Evolutionary conservation across 345 rosid species (phyloP), one percentile per base, ranked within the genome.

Genomic region (Balakata baccata): DNA sequence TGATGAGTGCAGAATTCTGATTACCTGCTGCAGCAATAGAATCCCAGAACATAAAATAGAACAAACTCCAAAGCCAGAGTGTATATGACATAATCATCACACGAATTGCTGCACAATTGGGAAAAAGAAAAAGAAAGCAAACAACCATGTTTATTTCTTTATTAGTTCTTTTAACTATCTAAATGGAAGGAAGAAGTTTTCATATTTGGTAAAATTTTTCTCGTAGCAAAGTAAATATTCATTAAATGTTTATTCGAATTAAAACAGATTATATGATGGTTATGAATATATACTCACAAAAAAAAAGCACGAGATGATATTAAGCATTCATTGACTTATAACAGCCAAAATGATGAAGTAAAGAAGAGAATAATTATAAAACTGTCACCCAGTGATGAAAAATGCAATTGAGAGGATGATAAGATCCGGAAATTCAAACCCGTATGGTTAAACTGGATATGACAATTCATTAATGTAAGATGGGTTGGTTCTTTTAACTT

Each of bases 51-150:
- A 25, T 62, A 47, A 45, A 51, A 49, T 7, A 59, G 2, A 39
- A 75, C 43, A 23, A 61, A 41, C 51, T 25, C 29, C 52, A 54
- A 45, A 51, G 25, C n/a, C 45, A 50, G 58, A 50, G 34, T 51
- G 45, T 11, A 41, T n/a, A 18, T 29, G 34, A 29, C 34, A 29
- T 29, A 29, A 29, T 29, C 34, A 29, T 29, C 34, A 29, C 34
- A 29, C 2, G 41, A 5, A 64, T 34, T 29, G 17, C 47, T 11
- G 18, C 61, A 50, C 68, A 71, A 45, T n/a, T 72, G 73, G 73
- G n/a, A 41, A 38, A 43, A 72, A 62, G 47, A 16, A 14, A 38
- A 9, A 50, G 11, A 38, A 37, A 62, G 60, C 17, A 62, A 38
- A 9, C 7, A 14, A 6, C 0, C 1, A 58, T 18, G 23, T 68